Percentiles rank a stretch among this genome's conserved stretches.
phyloP scores from a whole-genome alignment of 768 basidiomycete species.

The Brasilioporus rufonigricans region DNA sequence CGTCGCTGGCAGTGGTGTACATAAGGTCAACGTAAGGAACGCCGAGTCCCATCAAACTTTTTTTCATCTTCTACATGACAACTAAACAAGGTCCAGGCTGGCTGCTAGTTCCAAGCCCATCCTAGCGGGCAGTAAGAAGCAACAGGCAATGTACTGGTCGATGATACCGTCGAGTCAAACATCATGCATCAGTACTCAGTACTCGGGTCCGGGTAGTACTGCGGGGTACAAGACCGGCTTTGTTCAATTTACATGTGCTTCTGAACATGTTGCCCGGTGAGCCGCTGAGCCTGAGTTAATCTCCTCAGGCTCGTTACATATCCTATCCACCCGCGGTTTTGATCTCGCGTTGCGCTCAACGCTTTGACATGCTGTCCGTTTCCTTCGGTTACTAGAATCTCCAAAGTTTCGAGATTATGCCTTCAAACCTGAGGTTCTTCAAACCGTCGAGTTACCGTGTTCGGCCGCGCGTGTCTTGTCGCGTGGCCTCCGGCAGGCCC shows the following conservation, averaged over 20 bases:
- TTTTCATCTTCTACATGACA: background rate
- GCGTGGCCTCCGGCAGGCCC: conserved; percentile 20
- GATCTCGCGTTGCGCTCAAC: too few species aligned
- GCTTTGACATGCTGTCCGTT: background rate
- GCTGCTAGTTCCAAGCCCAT: background rate
- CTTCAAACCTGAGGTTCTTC: background rate
- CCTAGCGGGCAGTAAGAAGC: background rate
- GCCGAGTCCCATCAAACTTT: too few species aligned
- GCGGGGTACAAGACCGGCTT: background rate
- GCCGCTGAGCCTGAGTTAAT: background rate
- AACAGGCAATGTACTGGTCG: background rate
- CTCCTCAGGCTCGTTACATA: background rate
- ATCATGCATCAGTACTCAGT: background rate
- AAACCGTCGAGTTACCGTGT: background rate
- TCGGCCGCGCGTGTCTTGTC: background rate
- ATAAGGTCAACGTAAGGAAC: background rate
- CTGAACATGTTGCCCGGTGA: background rate
- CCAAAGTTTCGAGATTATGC: too few species aligned
- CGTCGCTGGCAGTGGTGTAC: too few species aligned
- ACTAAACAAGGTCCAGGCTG: background rate
- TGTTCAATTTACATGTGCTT: background rate
- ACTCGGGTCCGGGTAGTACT: background rate
- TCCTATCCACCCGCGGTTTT: too few species aligned
- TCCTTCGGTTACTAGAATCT: background rate
- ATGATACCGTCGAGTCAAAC: background rate